Base-by-base conservation (phyloP, 768 basidiomycete genomes). In the Neoboletus brunneissimus region DNA sequence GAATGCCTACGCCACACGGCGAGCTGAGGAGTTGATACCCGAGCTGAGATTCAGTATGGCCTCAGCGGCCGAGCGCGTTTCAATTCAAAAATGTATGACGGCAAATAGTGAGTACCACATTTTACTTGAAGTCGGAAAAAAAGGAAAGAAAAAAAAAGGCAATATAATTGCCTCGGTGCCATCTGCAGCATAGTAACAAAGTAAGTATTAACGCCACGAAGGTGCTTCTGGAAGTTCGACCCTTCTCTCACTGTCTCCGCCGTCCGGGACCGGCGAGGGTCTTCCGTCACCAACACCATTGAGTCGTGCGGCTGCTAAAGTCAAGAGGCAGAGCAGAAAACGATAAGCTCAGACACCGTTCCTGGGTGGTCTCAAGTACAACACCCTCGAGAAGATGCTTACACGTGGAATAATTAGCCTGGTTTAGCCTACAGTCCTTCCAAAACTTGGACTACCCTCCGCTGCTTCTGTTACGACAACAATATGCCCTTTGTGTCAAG, bases 401-500 rank as follows among this genome's bases (percentile, higher is more conserved):
- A 50, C 59, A 58, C 35, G 38, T 31, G 50, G 40, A 23, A 51
- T n/a, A 45, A 43, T 48, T 34, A 46, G 25, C 55, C 31, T 38
- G 38, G 29, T 10, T 59, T 34, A 51, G 29, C 59, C 76, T 56
- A 78, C 58, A 58, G 85, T 67, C 51, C 85, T 67, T 82, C 84
- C 47, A 91, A 67, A 43, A 92, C 85, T 53, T 85, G 81, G 45
- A 87, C 75, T n/a, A 93, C 76, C 58, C 79, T 77, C 59, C 83
- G 84, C 67, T 93, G 90, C 53, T 79, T 81, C 88, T 91, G 67
- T 56, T 48, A 54, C 50, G 42, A 22, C 10, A 54, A 42, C 48
- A 45, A 51, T 23, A 51, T 43, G 34, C 29, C n/a, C 23, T n/a
- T 23, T 22, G 54, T 32, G 48, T 55, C 48, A 34, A 50, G 38